Base-by-base conservation (phyloP, 2,329 filamentous ascomycete genomes). In the Talaromyces sp. region DNA sequence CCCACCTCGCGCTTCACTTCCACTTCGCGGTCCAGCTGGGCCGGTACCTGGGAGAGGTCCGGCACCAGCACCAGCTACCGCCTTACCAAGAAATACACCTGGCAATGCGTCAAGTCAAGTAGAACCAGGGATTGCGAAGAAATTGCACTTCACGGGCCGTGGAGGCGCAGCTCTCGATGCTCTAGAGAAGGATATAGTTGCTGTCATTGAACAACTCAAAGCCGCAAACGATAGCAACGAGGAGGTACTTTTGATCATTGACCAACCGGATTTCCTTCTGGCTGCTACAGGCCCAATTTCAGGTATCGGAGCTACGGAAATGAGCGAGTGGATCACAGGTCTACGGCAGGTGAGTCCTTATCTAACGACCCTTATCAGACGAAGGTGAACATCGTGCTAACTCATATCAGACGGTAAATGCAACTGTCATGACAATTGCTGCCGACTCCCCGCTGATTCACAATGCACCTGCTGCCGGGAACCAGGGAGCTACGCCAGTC, bases 381-480 rank as follows among this genome's bases (percentile, higher is more conserved):
- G 36, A 45, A 39, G 41, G 7, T 20, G 17, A n/a, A 39, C 9
- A n/a, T n/a, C 19, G 42, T 14, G 32, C 45, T 58, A 42, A 43
- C 49, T 48, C 47, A 40, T 54, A 5, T 48, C 36, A 88, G 84
- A 75, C 80, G 59, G 82, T 86, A 4, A 79, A 91, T 73, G 79
- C 86, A 48, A 83, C 85, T 2, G 72, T 94, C 16, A 62, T 94
- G 37, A 83, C 87, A 0, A 68, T 89, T 22, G 80, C 88, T n/a
- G 88, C 90, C 20, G 91, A 94, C 68, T 78, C 83, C 1, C 86
- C 92, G 1, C 80, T 96, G 27, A 74, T 92, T 47, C 80, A 82
- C 49, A 73, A 72, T 56, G 64, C 64, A 27, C 65, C 68, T 41
- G 49, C 60, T 16, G 64, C 52, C 27, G 69, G 74, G 20, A 73